Conservation (phyloP, 352 stramenopile species). For the Elongisporangium senticosum region DNA sequence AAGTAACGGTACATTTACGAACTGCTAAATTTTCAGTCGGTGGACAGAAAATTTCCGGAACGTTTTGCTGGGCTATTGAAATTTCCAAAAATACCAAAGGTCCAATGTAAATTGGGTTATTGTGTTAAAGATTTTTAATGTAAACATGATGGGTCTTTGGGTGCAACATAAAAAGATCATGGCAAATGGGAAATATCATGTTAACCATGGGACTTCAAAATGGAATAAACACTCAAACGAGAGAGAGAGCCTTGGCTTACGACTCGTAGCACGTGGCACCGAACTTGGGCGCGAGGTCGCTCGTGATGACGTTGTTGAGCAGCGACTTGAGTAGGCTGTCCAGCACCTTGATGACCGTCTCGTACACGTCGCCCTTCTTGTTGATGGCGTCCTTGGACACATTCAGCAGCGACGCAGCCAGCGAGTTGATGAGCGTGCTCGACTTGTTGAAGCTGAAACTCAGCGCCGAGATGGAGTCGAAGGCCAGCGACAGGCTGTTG, state of each 20-base stretch:
- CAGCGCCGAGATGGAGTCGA: conserved; percentile 46
- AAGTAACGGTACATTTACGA: too few species aligned
- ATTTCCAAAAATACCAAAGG: too few species aligned
- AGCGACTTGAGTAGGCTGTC: conserved; percentile 38
- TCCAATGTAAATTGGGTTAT: too few species aligned
- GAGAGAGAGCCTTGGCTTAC: not conserved
- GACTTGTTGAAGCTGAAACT: conserved; percentile 40
- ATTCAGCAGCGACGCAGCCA: conserved; percentile 39
- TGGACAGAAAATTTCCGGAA: too few species aligned
- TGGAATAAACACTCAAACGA: not conserved
- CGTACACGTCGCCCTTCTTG: conserved; percentile 64
- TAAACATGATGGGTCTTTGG: not conserved
- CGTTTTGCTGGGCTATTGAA: too few species aligned
- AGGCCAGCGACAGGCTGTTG: conserved; percentile 25
- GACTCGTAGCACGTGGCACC: conserved; percentile 27
- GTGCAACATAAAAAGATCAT: not conserved
- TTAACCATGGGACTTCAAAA: not conserved
- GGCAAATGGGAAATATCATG: not conserved
- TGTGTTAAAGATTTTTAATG: not conserved
- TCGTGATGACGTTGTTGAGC: conserved; percentile 41
- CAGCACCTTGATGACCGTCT: conserved; percentile 27
- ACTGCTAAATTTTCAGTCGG: too few species aligned
- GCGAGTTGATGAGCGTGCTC: conserved; percentile 29
- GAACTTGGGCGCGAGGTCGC: conserved; percentile 30
- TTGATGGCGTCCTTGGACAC: conserved; percentile 50